These are phyloP conservation scores for Leptographium procerum DNA, from an alignment of 2,329 filamentous ascomycete genomes.

Conservation along the genomic window DNA sequence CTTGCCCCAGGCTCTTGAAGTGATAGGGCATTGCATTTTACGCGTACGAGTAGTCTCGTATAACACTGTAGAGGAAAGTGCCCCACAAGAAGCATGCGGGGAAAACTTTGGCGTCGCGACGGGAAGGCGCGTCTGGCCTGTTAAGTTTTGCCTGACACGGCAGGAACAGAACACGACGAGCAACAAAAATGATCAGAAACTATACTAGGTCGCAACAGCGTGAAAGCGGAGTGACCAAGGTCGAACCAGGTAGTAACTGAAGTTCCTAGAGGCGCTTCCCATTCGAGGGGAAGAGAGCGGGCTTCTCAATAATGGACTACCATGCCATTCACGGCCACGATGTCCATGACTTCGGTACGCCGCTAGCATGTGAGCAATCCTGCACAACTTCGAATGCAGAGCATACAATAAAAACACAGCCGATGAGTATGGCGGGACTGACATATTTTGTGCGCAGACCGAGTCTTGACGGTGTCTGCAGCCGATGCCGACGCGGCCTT, in stretches of 20 bases:
- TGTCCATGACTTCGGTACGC: conserved; percentile 47
- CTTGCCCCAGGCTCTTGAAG: neutral
- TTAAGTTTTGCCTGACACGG: neutral
- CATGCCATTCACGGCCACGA: conserved; percentile 49
- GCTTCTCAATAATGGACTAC: conserved; percentile 37
- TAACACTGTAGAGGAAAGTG: neutral
- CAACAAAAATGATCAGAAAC: neutral
- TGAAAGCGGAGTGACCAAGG: neutral
- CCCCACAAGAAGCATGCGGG: neutral
- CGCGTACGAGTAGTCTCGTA: too few relatives aligned
- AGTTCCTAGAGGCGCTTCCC: neutral
- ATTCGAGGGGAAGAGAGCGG: neutral
- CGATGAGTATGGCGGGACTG: neutral
- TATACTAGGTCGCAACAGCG: neutral
- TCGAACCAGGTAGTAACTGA: neutral
- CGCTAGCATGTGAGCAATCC: conserved; percentile 37
- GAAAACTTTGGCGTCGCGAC: neutral
- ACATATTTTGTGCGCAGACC: conserved; percentile 39
- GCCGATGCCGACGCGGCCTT: conserved; percentile 45
- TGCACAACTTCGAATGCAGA: neutral
- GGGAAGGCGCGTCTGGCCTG: neutral
- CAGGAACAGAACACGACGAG: neutral
- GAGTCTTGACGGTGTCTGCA: conserved; percentile 65
- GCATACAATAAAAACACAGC: too few relatives aligned
- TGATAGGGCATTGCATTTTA: too few relatives aligned